Evolutionary conservation across 148 eudicot species (phyloP).

Genomic region (Rhododendron williamsianum): DNA sequence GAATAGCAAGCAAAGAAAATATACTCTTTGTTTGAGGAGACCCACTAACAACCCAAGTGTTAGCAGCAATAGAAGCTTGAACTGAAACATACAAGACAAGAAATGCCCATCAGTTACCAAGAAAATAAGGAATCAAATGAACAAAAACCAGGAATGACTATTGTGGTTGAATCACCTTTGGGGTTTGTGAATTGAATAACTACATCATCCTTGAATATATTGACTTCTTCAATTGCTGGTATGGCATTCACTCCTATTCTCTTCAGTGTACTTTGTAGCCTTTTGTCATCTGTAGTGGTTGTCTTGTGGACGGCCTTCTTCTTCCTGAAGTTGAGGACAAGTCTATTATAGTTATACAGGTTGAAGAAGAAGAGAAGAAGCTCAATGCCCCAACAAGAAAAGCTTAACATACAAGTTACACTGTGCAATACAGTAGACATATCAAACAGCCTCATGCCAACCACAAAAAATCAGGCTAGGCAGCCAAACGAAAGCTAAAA

Average conservation of each 20-base stretch:
- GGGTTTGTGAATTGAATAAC: slow-evolving; percentile 82
- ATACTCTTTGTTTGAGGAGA: slow-evolving; percentile 89
- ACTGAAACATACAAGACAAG: slow-evolving; percentile 36
- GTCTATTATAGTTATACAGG: no score
- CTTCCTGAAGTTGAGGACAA: slow-evolving; percentile 44
- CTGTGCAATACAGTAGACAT: not conserved
- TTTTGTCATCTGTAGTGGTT: slow-evolving; percentile 84
- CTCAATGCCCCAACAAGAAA: not conserved
- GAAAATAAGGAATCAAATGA: not conserved
- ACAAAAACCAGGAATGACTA: not conserved
- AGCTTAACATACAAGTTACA: not conserved
- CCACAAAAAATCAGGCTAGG: not conserved
- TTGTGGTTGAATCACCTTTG: slow-evolving; percentile 39
- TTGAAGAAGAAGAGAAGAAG: not conserved
- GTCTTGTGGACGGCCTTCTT: slow-evolving; percentile 97
- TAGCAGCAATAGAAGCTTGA: slow-evolving; percentile 88
- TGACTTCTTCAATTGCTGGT: slow-evolving; percentile 87
- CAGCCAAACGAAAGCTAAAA: not conserved
- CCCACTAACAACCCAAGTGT: slow-evolving; percentile 97
- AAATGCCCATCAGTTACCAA: not conserved
- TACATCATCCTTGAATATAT: slow-evolving; percentile 78
- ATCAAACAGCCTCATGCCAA: not conserved
- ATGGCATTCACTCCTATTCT: slow-evolving; percentile 85
- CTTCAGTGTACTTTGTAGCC: slow-evolving; percentile 82
- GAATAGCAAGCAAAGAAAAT: slow-evolving; percentile 5